Conservation (phyloP, 257 asterid genomes). For the Leonotis leonurus region DNA sequence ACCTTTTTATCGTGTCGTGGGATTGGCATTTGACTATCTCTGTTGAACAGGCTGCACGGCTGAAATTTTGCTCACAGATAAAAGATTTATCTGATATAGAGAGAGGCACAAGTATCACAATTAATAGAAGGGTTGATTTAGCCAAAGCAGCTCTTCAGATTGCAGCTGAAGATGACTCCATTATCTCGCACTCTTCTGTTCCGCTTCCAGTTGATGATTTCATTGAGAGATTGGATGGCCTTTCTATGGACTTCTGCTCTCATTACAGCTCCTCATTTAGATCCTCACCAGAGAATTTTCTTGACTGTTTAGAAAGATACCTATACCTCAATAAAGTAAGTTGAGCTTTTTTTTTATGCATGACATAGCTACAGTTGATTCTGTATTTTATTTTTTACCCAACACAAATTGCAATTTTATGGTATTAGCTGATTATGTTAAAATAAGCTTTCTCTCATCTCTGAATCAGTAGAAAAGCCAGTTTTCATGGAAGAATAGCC, state of each 20-base stretch:
- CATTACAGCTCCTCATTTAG: constrained; percentile 54
- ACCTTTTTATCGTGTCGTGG: constrained; percentile 2
- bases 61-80: constrained; percentile 51
- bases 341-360: constrained; percentile 7
- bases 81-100: constrained; percentile 42
- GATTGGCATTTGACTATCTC: constrained; percentile 5
- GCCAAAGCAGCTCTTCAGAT: constrained; percentile 64
- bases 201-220: constrained; percentile 86
- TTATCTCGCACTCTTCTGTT: constrained; percentile 76
- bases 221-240: constrained; percentile 54
- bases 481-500: background rate
- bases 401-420: background rate
- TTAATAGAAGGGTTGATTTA: constrained; percentile 52
- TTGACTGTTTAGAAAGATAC: constrained; percentile 55
- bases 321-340: constrained; percentile 60
- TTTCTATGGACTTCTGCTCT: constrained; percentile 63
- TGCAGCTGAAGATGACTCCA: constrained; percentile 84
- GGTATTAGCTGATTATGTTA: constrained; percentile 6
- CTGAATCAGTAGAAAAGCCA: background rate
- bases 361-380: constrained; percentile 1
- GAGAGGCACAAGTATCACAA: constrained; percentile 65
- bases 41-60: constrained; percentile 58
- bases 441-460: constrained; percentile 2
- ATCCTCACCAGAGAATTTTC: constrained; percentile 54
- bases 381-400: background rate